Base-by-base conservation (phyloP, 2,329 filamentous ascomycete species). In the Trichoderma afroharzianum region DNA sequence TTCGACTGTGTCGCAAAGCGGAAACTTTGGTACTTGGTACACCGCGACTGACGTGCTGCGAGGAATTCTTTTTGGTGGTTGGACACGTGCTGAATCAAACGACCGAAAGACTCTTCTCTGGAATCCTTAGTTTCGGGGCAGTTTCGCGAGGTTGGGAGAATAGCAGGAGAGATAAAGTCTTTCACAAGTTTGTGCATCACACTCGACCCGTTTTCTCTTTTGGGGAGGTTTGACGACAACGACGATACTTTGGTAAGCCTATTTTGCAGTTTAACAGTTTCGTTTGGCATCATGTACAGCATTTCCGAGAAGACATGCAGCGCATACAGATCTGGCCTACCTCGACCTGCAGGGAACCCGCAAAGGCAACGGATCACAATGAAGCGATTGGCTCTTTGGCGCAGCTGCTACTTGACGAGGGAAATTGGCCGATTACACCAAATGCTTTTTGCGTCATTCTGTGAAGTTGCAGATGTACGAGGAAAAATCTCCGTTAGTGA, bases 61-160 rank as follows among this genome's bases (percentile, higher is more conserved):
- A 61, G 66, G 66, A 69, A 61, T 69, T 62, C 21, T 69, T 28
- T 62, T n/a, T 62, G 55, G 57, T 61, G 57, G 55, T 53, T 69
- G 57, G 21, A 69, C 57, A 69, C 66, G 66, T 69, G 66, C 14
- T 62, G 24, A 7, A 26, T 63, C 24, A 32, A 70, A 36, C 66
- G 14, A 30, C 21, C 9, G 12, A 33, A 33, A 24, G 53, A 63
- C 75, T 70, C 72, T 71, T 58, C 72, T 50, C 72, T 77, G 76
- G 76, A 77, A 77, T 77, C 74, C 71, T 30, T 66, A 59, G 76
- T 75, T 73, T 75, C 69, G 68, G 68, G 67, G 59, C 70, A 32
- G 63, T 72, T 61, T 36, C 43, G 71, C 70, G 74, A 72, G 75
- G 75, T 64, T 76, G 72, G 74, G 68, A 39, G 62, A 14, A 33